phyloP scores from a whole-genome alignment of 805 yeast genomes.

The Barnettozyma sucrosica region DNA sequence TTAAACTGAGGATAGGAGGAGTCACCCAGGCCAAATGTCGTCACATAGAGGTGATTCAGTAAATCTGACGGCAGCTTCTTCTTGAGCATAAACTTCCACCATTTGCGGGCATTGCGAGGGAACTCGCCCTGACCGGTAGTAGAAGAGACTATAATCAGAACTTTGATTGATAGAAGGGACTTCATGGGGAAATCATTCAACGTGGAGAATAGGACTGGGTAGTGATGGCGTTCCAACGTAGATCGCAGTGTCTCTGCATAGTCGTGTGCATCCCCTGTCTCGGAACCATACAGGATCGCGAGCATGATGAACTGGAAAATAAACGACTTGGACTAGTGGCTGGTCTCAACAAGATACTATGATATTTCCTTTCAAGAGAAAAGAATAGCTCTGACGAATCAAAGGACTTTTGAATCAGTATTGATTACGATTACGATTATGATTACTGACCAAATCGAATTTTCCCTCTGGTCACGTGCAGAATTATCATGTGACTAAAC shows the following conservation, averaged over 20 bases:
- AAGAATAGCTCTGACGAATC: too few species aligned
- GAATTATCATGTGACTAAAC: not conserved
- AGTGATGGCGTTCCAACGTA: slow-evolving; percentile 47
- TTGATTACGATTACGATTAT: not conserved
- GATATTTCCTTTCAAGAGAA: not conserved
- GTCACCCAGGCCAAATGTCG: slow-evolving; percentile 90
- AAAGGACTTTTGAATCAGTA: not conserved
- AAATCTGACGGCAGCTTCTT: slow-evolving; percentile 58
- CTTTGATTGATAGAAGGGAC: slow-evolving; percentile 42
- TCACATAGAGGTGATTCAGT: slow-evolving; percentile 53
- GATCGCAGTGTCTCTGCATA: slow-evolving; percentile 61
- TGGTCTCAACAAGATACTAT: not conserved
- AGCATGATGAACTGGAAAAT: not conserved
- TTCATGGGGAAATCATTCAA: slow-evolving; percentile 58
- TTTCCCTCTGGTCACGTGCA: not conserved
- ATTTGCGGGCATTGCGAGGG: slow-evolving; percentile 67
- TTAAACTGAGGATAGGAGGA: slow-evolving; percentile 86
- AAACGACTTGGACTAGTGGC: not conserved
- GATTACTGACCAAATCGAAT: not conserved
- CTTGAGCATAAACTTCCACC: slow-evolving; percentile 71
- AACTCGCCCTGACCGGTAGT: slow-evolving; percentile 96
- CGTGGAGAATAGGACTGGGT: slow-evolving; percentile 42
- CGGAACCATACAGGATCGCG: slow-evolving; percentile 80
- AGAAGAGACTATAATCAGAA: slow-evolving; percentile 60
- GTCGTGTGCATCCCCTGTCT: slow-evolving; percentile 88